phyloP scores from a whole-genome alignment of 768 basidiomycete species.

The Boletus rubescentipes region DNA sequence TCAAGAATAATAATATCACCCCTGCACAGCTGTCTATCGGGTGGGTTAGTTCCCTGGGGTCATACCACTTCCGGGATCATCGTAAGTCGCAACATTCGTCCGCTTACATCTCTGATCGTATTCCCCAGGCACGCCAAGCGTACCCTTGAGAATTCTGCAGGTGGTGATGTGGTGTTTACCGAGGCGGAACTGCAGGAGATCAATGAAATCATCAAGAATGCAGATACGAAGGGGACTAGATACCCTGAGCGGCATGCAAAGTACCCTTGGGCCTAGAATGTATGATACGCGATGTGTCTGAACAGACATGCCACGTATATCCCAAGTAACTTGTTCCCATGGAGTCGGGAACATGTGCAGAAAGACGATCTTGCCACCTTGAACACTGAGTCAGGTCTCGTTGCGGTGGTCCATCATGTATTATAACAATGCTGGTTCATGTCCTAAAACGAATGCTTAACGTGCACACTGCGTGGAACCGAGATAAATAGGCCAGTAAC shows the following conservation, averaged over 20 bases:
- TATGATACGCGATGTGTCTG: too few relatives aligned
- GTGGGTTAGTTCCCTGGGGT: slow-evolving; percentile 42
- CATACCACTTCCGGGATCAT: slow-evolving; percentile 53
- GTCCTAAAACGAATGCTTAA: too few relatives aligned
- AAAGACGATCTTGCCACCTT: too few relatives aligned
- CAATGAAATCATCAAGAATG: slow-evolving; percentile 34
- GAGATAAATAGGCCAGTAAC: not conserved
- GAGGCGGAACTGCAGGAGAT: slow-evolving; percentile 41
- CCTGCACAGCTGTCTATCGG: slow-evolving; percentile 44
- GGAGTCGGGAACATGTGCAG: too few relatives aligned
- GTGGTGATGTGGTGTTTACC: slow-evolving; percentile 42
- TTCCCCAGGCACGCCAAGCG: slow-evolving; percentile 34
- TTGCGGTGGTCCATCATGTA: not conserved
- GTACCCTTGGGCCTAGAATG: slow-evolving; percentile 38
- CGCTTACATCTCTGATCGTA: not conserved
- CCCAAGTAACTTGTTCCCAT: too few relatives aligned
- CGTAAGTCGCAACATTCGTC: slow-evolving; percentile 26
- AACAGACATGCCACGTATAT: too few relatives aligned
- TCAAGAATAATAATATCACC: slow-evolving; percentile 42
- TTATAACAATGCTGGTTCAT: not conserved
- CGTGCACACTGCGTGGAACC: too few relatives aligned
- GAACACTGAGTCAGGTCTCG: too few relatives aligned
- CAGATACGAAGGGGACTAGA: slow-evolving; percentile 40
- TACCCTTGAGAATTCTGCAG: slow-evolving; percentile 45
- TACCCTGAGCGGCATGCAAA: slow-evolving; percentile 28